Evolutionary conservation across 169 alveolate genomes (phyloP), one percentile per base, ranked within the genome.

Genomic region (Plasmodium berghei): DNA sequence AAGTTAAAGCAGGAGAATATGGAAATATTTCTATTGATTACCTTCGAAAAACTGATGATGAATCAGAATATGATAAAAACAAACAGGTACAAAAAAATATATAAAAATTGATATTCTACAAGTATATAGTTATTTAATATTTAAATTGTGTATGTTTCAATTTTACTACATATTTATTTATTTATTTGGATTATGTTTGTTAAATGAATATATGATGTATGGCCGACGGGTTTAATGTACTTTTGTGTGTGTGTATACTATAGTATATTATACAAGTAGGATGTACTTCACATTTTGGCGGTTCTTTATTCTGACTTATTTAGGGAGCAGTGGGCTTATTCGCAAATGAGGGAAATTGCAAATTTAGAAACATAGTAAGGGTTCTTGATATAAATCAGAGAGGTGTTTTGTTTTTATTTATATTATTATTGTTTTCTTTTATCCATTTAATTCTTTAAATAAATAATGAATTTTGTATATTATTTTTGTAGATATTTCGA

Each of bases 351-450:
- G 90, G 90, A 72, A 69, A 70, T 26, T 83, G 90, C 73, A 83
- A 83, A 83, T 83, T 83, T 62, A 67, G 90, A 54, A 83, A 83
- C 61, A 69, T 83, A 14, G 90, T 83, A 83, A 83, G 59, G 49
- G 5, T 69, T 55, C 42, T 5, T 34, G 5, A 34, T 34, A 3
- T 34, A 34, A 3, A 34, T 34, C 4, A 34, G 8, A 34, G 42
- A 34, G 42, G 4, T 34, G 42, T 34, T 34, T 3, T 28, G 4
- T 5, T 28, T 28, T 28, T 28, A 28, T 28, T 28, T 28, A 28
- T 28, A 28, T 2, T 28, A 28, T 28, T 28, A 28, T 28, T 28
- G n/a, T 28, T 3, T 3, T 34, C 0, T 34, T 34, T 34, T 34
- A 34, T 34, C 0, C 42, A 34, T 34, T 34, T 34, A 34, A 34